These are phyloP conservation scores for Neonectria magnoliae DNA, from an alignment of 2,329 filamentous ascomycete genomes.

Conservation along the genomic window DNA sequence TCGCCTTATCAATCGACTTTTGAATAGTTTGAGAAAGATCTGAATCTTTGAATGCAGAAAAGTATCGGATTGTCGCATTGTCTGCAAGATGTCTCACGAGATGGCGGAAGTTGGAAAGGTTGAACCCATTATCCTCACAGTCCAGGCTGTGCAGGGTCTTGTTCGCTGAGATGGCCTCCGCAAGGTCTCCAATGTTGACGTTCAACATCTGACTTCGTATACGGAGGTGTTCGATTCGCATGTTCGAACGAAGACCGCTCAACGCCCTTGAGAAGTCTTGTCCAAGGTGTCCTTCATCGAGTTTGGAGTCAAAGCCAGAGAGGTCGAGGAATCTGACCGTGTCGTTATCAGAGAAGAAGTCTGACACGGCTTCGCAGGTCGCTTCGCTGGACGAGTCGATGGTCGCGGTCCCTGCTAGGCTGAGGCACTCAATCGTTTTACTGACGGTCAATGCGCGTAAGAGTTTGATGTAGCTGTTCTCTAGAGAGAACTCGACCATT, in stretches of 20 bases:
- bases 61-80: conserved; percentile 56
- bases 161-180: conserved; percentile 60
- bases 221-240: conserved; percentile 59
- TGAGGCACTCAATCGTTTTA: conserved; percentile 61
- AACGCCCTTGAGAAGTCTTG: conserved; percentile 63
- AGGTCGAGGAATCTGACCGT: conserved; percentile 65
- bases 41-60: conserved; percentile 53
- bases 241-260: conserved; percentile 57
- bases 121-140: conserved; percentile 65
- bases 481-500: conserved; percentile 66
- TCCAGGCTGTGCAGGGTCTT: conserved; percentile 62
- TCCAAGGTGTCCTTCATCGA: conserved; percentile 67
- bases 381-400: conserved; percentile 57
- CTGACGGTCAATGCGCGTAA: conserved; percentile 61
- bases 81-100: conserved; percentile 55
- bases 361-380: conserved; percentile 59
- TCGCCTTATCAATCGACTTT: conserved; percentile 46
- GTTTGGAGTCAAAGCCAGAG: conserved; percentile 65
- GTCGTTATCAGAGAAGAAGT: conserved; percentile 62
- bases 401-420: conserved; percentile 63
- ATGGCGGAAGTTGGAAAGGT: conserved; percentile 60
- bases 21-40: conserved; percentile 50
- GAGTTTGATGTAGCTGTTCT: conserved; percentile 62
- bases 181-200: conserved; percentile 63
- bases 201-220: conserved; percentile 66